Base-by-base conservation (phyloP, 192 early-diverging fungal genomes). In the Endogone sp. region DNA sequence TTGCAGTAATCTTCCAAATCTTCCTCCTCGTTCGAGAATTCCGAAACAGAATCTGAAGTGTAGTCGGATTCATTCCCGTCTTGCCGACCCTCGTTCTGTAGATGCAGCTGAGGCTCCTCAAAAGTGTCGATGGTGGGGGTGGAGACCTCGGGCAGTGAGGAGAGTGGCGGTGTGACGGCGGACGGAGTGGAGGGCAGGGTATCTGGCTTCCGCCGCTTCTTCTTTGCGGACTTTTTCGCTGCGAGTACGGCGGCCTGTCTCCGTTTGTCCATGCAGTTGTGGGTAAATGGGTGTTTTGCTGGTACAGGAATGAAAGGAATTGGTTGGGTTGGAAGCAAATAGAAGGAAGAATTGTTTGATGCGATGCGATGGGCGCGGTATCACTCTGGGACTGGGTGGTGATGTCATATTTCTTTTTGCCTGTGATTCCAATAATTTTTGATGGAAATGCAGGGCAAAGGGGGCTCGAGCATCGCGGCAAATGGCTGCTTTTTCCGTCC, bases 1-100 rank as follows among this genome's bases (percentile, higher is more conserved):
- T 90, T 90, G 72, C 87, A 84, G 77, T 96, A 98, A 81, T 98
- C 96, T 56, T 90, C 86, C 32, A 86, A 80, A 71, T 96, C 94
- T 72, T 97, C 95, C 75, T 97, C 96, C 25, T 92, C 92, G 37
- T 86, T 81, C 11, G 85, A 84, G 57, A 75, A 72, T 44, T 85
- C 9, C 9, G 59, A 60, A 1, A 16, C 37, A 16, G 37, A 49
- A 49, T 49, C 37, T 49, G 6, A 6, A 16, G 9, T 49, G 37
- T 49, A 49, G 6, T 49, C 37, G 37, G 37, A 49, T 16, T 49
- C 37, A 16, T 49, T 6, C 37, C 37, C 37, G 37, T 16, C 37
- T 16, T 11, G 6, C 37, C 37, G 37, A 6, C 16, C 37, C 37
- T 49, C 37, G n/a, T n/a, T n/a, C n/a, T n/a, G n/a, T 49, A 16